A percentile compares a stretch with the other conserved stretches of the same genome.
These are phyloP conservation scores for Xylaria sp. DNA, from an alignment of 2,329 filamentous ascomycete genomes.

Conservation along the genomic window DNA sequence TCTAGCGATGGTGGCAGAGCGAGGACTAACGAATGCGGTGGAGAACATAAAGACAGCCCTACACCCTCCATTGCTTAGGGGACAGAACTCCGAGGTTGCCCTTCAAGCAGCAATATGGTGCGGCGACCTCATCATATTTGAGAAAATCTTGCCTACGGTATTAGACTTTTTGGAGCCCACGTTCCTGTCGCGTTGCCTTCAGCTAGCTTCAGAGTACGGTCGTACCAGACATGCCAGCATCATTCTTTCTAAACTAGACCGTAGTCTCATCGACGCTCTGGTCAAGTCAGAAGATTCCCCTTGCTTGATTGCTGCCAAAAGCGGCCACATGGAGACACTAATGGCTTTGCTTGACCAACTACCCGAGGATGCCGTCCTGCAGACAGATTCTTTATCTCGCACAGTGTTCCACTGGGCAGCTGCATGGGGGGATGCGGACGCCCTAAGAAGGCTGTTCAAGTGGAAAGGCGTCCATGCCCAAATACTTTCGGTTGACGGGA, in stretches of 20 bases:
- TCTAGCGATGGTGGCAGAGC: neutral
- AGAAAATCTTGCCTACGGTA: neutral
- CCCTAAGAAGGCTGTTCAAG: neutral
- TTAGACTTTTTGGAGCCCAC: neutral
- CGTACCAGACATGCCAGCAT: neutral
- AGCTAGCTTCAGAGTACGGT: neutral
- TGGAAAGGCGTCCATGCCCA: neutral
- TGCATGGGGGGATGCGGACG: neutral
- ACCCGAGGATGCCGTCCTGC: neutral
- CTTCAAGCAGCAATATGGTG: conserved; percentile 1
- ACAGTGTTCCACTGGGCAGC: neutral
- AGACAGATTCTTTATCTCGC: neutral
- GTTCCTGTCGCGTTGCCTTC: neutral
- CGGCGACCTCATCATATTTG: neutral
- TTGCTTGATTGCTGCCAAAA: neutral
- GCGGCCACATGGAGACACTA: conserved; percentile 1
- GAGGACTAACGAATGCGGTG: neutral
- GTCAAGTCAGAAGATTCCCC: neutral
- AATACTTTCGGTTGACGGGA: neutral
- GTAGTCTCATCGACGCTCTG: neutral
- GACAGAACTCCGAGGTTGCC: neutral
- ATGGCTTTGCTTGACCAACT: neutral
- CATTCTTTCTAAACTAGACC: neutral
- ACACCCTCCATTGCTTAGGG: neutral
- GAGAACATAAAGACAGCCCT: neutral